phyloP scores from a whole-genome alignment of 371 early-diverging fungal genomes.

The Blakeslea trispora region DNA sequence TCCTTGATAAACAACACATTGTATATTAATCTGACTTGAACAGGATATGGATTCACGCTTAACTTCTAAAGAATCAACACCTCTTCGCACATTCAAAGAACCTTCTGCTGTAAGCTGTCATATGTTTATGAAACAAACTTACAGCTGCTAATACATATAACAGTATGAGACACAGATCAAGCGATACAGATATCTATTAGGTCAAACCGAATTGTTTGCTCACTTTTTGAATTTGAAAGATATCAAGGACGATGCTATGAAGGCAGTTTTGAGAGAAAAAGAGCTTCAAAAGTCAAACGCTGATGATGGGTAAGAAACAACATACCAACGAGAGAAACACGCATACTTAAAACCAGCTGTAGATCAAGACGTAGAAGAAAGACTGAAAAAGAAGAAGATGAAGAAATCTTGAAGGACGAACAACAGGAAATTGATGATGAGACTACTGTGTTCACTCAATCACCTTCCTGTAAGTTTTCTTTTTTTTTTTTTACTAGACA shows the following conservation, averaged over 20 bases:
- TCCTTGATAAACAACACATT: too few species aligned
- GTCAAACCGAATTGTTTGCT: slow-evolving; percentile 80
- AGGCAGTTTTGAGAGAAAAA: slow-evolving; percentile 43
- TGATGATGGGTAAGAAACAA: slow-evolving; percentile 39
- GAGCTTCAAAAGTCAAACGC: slow-evolving; percentile 37
- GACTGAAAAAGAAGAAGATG: slow-evolving; percentile 97
- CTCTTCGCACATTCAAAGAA: slow-evolving; percentile 26
- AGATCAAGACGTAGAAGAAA: slow-evolving; percentile 83
- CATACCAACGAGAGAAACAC: not conserved
- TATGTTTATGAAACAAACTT: too few species aligned
- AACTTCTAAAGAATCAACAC: slow-evolving; percentile 25
- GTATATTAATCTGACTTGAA: too few species aligned
- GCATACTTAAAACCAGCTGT: not conserved
- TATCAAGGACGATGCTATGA: slow-evolving; percentile 46
- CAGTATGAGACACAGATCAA: slow-evolving; percentile 49
- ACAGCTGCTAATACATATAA: not conserved
- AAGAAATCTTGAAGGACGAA: slow-evolving; percentile 78
- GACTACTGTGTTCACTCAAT: slow-evolving; percentile 80
- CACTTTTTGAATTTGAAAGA: slow-evolving; percentile 67
- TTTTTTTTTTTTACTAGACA: too few species aligned
- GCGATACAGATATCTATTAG: slow-evolving; percentile 84
- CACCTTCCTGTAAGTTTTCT: slow-evolving; percentile 73
- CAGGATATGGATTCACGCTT: slow-evolving; percentile 21
- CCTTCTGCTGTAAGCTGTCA: slow-evolving; percentile 28
- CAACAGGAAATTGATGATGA: slow-evolving; percentile 60